Conservation (phyloP, 331 rosid genomes). For the Quercus phellos region DNA sequence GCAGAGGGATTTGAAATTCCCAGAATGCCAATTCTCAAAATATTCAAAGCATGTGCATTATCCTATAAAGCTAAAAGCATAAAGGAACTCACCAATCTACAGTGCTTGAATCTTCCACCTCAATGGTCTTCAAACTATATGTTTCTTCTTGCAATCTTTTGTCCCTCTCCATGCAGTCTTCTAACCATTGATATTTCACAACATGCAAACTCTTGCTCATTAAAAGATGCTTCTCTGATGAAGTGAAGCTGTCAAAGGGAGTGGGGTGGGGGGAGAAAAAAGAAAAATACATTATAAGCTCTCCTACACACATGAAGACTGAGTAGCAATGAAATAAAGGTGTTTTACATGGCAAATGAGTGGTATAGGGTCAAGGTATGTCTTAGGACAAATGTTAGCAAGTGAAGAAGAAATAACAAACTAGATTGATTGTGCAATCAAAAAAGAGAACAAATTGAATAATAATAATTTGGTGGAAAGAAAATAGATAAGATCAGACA, state of each 20-base stretch:
- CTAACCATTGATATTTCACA: conserved; percentile 76
- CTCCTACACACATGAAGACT: neutral
- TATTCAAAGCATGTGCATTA: neutral
- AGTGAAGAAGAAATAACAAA: neutral
- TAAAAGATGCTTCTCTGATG: conserved; percentile 43
- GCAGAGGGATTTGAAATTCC: neutral
- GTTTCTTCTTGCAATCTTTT: conserved; percentile 62
- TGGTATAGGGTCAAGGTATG: neutral
- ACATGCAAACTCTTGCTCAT: conserved; percentile 50
- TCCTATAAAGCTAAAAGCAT: neutral
- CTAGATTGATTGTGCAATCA: neutral
- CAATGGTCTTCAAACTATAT: conserved; percentile 61
- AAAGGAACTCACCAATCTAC: conserved; percentile 56
- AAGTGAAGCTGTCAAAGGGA: conserved; percentile 42
- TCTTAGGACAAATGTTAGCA: neutral
- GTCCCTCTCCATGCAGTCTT: conserved; percentile 55
- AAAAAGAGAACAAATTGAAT: neutral
- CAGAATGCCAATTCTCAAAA: neutral
- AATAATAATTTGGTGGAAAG: neutral
- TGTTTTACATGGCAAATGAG: neutral
- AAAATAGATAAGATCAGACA: neutral
- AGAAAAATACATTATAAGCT: neutral
- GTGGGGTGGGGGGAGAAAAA: neutral
- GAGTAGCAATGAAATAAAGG: neutral
- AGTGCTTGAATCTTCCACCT: conserved; percentile 35